phyloP scores from a whole-genome alignment of 805 yeast species.

The Vanderwaltozyma yarrowii region DNA sequence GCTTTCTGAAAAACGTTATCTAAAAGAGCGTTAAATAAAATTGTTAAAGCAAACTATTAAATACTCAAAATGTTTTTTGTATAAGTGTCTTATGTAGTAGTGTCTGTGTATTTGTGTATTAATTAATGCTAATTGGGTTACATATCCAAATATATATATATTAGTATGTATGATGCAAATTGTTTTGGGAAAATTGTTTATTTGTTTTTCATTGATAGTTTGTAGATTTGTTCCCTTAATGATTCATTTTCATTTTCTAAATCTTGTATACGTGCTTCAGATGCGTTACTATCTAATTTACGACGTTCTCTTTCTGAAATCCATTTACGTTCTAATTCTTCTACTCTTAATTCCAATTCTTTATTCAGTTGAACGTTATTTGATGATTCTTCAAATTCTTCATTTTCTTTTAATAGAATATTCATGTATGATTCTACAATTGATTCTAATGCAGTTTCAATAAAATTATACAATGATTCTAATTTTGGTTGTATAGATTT shows the following conservation, averaged over 20 bases:
- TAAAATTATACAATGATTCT: constrained; percentile 42
- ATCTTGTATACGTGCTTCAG: constrained; percentile 40
- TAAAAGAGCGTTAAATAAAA: too few relatives aligned
- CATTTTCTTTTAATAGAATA: constrained; percentile 14
- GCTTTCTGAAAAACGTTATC: too few relatives aligned
- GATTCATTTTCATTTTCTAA: constrained; percentile 45
- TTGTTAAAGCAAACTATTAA: too few relatives aligned
- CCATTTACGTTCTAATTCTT: constrained; percentile 56
- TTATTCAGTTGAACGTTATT: constrained; percentile 21
- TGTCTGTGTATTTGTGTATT: too few relatives aligned
- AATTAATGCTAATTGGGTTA: too few relatives aligned
- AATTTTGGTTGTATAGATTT: constrained; percentile 24
- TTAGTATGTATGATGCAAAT: too few relatives aligned
- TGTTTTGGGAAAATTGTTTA: neutral
- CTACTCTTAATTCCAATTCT: constrained; percentile 40
- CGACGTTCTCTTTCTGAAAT: constrained; percentile 63
- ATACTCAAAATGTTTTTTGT: too few relatives aligned
- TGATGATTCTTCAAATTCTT: constrained; percentile 4
- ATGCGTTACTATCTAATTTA: constrained; percentile 48
- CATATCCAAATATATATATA: too few relatives aligned
- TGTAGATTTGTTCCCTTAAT: constrained; percentile 25
- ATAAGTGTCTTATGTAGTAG: too few relatives aligned
- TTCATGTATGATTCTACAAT: constrained; percentile 46
- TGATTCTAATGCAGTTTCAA: constrained; percentile 50
- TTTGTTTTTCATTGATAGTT: constrained; percentile 2